Percentiles rank a stretch among this genome's conserved stretches.
Evolutionary conservation across 129 eudicot species (phyloP).

Genomic region (Artemisia argyi): DNA sequence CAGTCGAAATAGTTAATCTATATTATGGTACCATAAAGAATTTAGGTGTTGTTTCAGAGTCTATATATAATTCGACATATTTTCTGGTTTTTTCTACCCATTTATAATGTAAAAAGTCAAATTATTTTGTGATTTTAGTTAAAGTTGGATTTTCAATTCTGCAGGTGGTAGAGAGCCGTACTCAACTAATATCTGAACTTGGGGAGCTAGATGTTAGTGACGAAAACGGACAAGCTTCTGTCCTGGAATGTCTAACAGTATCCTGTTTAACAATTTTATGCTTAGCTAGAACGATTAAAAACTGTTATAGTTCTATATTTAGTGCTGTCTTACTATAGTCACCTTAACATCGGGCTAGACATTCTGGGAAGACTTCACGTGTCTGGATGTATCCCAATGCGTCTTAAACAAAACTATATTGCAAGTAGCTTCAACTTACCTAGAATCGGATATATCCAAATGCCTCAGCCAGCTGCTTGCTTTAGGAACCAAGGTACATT

Average conservation of each 20-base stretch:
- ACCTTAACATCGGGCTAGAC: conserved; percentile 58
- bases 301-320: conserved; percentile 9
- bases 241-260: conserved; percentile 68
- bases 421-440: conserved; percentile 70
- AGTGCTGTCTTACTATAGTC: neutral
- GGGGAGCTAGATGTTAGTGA: conserved; percentile 47
- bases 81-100: neutral
- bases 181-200: conserved; percentile 61
- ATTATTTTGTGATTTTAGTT: neutral
- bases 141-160: conserved; percentile 4
- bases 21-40: too few relatives aligned
- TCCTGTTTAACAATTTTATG: too few relatives aligned
- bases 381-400: conserved; percentile 92
- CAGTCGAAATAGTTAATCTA: too few relatives aligned
- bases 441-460: conserved; percentile 52
- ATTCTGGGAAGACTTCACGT: conserved; percentile 95
- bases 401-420: conserved; percentile 75
- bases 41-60: too few relatives aligned
- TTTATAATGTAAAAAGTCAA: neutral
- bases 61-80: too few relatives aligned
- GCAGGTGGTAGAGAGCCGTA: conserved; percentile 90
- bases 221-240: conserved; percentile 44
- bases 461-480: conserved; percentile 52
- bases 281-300: neutral
- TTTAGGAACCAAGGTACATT: conserved; percentile 62